Evolutionary conservation across 2,329 filamentous ascomycete species (phyloP), one percentile per base, ranked within the genome.

Genomic region (Xenosphaeropsis pyriputrescens): DNA sequence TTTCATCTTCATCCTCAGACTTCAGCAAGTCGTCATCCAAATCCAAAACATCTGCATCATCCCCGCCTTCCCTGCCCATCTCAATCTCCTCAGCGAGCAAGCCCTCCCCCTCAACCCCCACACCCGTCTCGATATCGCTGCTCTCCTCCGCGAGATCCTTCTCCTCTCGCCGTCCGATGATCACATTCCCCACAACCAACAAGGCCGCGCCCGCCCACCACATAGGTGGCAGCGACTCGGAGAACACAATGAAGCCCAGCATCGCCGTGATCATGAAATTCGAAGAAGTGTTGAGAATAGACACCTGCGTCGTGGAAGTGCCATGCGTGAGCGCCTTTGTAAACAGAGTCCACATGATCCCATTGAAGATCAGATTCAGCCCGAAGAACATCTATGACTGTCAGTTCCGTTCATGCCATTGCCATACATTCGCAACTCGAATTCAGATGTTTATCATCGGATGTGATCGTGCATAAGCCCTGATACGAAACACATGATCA

Each of bases 261-360:
- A 88, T 45, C 6, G 83, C 83, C 0, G 83, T 88, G 43, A 85
- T 59, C 59, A 89, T 69, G 56, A 89, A 89, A 60, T 89, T 89
- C 40, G 79, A 69, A 12, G 79, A 84, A 2, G 83, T 88, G 57
- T 89, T 89, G 56, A 89, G 75, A 54, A 89, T 79, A 47, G 75
- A 79, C 35, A 88, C 83, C 51, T 85, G 80, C 0, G 83, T 84
- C 7, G 83, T 85, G 2, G 80, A 85, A 41, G 72, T 70, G 12
- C 81, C 80, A 14, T 72, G 68, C 0, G 81, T 75, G n/a, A 89
- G 70, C 37, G 83, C 83, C 36, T 74, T 71, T 6, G 83, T 89
- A 61, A 88, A 89, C 35, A 89, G 69, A 0, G 79, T 75, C 83
- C 83, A 89, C 83, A 89, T 89, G 12, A 85, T 64, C 37, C 72